phyloP scores from a whole-genome alignment of 2,329 filamentous ascomycete genomes.

The Setomelanomma holmii region DNA sequence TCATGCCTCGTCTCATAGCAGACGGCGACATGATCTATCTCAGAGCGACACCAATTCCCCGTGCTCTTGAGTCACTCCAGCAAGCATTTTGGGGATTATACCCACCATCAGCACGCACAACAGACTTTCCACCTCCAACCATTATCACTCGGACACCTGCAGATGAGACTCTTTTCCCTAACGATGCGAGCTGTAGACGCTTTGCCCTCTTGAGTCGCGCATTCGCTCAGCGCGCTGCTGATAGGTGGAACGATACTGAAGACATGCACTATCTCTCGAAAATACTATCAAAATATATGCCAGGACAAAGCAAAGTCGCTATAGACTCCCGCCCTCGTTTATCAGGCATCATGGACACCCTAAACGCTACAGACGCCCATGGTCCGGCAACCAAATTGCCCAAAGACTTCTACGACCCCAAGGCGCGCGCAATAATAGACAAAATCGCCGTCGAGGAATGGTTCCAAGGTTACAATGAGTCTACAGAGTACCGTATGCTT shows the following conservation, averaged over 20 bases:
- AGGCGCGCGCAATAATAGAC: constrained; percentile 72
- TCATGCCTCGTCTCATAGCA: constrained; percentile 55
- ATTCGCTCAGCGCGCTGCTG: constrained; percentile 57
- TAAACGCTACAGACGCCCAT: constrained; percentile 89
- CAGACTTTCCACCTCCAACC: constrained; percentile 52
- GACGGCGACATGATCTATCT: constrained; percentile 55
- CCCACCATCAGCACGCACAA: constrained; percentile 51
- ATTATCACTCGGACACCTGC: constrained; percentile 54
- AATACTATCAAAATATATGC: constrained; percentile 85
- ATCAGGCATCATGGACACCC: constrained; percentile 90
- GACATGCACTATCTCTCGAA: constrained; percentile 86
- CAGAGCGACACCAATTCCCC: constrained; percentile 57
- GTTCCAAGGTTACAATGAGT: constrained; percentile 87
- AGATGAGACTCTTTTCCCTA: constrained; percentile 60
- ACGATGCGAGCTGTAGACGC: constrained; percentile 57
- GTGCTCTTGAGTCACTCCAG: constrained; percentile 59
- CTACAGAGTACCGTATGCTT: constrained; percentile 82
- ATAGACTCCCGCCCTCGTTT: constrained; percentile 86
- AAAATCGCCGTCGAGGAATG: constrained; percentile 86
- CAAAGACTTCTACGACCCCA: constrained; percentile 83
- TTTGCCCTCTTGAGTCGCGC: constrained; percentile 57
- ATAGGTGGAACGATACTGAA: constrained; percentile 63
- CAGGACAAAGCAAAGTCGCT: constrained; percentile 70
- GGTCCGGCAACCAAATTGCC: constrained; percentile 80
- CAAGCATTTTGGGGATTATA: constrained; percentile 60